Base-by-base conservation (phyloP, 2,329 filamentous ascomycete species). In the Sclerotinia nivalis region DNA sequence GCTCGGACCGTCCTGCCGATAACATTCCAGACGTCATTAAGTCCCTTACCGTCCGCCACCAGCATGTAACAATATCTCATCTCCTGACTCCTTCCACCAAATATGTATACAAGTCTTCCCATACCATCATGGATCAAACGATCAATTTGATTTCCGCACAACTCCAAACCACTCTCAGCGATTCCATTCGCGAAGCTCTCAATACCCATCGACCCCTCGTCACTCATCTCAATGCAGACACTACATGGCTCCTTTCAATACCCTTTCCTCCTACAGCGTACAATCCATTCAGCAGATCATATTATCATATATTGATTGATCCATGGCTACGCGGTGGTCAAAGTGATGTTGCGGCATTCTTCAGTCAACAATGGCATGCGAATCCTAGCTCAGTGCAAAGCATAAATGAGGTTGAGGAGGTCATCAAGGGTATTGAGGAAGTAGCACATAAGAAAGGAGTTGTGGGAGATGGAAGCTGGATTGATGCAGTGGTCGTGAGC, bases 171-270 rank as follows among this genome's bases (percentile, higher is more conserved):
- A 49, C 50, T 8, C 43, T 18, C 37, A 25, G 47, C n/a, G 43
- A 56, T 18, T 67, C 65, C 40, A 67, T 67, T 15, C 52, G 43
- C 50, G 20, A 67, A 37, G 28, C 65, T 45, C 54, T 59, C 20
- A 25, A 43, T 37, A 49, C 64, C 37, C 81, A 80, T 54, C 81
- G 84, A 37, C 86, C 86, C 0, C 76, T 90, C 54, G 82, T 91
- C 12, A 85, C 87, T 66, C 88, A 91, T 77, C 82, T 91, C 45
- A 91, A 90, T 77, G 88, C 85, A 73, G 88, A 91, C 79, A 89
- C 87, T 6, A 87, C 85, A 31, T 91, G 89, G 88, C 81, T 91
- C 2, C 80, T 91, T n/a, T 87, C 89, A 71, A 81, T 91, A 12
- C 88, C 88, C 0, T 84, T 85, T 58, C 87, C 87, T 7, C 74